Base-by-base conservation (phyloP, 768 basidiomycete genomes). In the Podaxis sp. region DNA sequence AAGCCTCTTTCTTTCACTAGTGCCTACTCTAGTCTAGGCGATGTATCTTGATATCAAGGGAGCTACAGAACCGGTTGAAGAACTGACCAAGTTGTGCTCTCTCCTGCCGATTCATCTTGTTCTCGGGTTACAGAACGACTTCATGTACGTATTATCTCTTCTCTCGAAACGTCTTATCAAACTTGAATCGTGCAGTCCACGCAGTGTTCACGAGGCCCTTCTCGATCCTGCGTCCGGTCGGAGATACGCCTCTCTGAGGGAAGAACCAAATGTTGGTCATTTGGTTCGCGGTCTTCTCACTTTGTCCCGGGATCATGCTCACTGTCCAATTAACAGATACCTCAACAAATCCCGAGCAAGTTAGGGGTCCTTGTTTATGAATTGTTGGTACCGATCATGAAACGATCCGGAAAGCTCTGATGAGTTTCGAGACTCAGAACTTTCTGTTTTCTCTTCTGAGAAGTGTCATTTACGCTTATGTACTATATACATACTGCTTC, bases 1-100 rank as follows among this genome's bases (percentile, higher is more conserved):
- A 60, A 49, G 17, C 20, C 49, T 37, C 62, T 62, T 53, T 5
- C 17, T 41, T 52, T 17, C 59, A 38, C 36, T 51, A 30, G 38
- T 54, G 26, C 54, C 28, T 13, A 66, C 1, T 12, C 20, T 5
- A 50, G 44, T 26, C 30, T 55, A 88, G 87, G 81, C 80, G 1
- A 89, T 89, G 87, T 89, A 89, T 66, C 71, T 76, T 44, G 88
- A 89, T 60, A 70, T 72, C 26, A 80, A 83, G 4, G 88, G 87
- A 2, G 75, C 84, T 2, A 78, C 76, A 12, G 80, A 78, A 62
- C 85, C 87, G 5, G 78, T 89, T 7, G 69, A 76, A 44, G 78
- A 77, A 7, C 67, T 89, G 57, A 76, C 80, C 64, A 66, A 70
- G 48, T 54, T 76, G 1, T 63, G 73, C 13, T 84, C 82, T 59